Percentiles rank a stretch among this genome's conserved stretches.
These are phyloP conservation scores for Podospora sp. DNA, from an alignment of 495 filamentous ascomycete species.

Conservation along the genomic window DNA sequence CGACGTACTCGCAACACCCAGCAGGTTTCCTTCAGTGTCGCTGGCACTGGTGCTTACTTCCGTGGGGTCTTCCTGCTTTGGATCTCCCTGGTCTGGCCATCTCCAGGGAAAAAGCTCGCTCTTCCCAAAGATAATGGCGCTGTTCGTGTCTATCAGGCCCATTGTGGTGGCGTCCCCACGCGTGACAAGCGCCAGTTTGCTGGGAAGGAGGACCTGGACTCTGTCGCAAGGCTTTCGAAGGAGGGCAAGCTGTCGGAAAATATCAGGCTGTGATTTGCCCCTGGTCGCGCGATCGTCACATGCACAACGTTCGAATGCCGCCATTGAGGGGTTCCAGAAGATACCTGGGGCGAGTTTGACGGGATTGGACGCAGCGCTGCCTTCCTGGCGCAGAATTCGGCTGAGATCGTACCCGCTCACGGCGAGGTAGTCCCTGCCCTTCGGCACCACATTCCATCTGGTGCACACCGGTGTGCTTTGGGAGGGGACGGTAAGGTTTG, in stretches of 20 bases:
- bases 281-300: neutral
- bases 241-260: neutral
- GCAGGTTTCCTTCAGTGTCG: no score
- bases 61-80: neutral
- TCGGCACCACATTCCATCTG: conserved; percentile 8
- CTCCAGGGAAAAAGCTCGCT: neutral
- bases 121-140: neutral
- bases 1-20: no score
- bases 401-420: conserved; percentile 11
- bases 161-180: no score
- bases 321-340: conserved; percentile 3
- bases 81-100: neutral
- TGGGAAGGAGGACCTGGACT: conserved; percentile 2
- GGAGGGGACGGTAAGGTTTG: neutral
- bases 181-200: no score
- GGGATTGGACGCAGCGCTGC: conserved; percentile 5
- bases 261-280: no score
- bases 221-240: neutral
- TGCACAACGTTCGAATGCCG: neutral
- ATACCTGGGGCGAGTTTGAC: conserved; percentile 11
- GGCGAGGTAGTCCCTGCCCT: conserved; percentile 15
- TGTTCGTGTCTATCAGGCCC: no score
- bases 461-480: neutral
- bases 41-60: no score
- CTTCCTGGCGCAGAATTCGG: conserved; percentile 14